phyloP scores from a whole-genome alignment of 1,139 yeast species.

The Suhomyces panamericanus region DNA sequence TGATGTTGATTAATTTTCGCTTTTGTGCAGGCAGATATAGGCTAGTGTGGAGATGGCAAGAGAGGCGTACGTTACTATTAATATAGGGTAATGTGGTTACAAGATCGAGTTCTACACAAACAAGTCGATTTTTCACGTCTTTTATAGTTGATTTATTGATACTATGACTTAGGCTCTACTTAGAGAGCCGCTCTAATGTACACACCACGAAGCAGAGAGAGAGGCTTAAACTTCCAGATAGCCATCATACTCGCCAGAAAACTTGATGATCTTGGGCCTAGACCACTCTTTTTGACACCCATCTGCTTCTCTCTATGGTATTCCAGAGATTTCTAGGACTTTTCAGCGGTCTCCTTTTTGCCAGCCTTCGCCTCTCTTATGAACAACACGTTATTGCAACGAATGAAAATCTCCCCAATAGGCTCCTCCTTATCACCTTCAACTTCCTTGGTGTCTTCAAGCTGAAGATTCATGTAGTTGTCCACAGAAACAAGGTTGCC shows the following conservation, averaged over 20 bases:
- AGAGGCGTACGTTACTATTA: too few species aligned
- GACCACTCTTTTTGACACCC: neutral
- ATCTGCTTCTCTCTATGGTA: neutral
- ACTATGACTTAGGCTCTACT: neutral
- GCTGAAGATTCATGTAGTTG: slow-evolving; percentile 87
- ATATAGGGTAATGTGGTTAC: too few species aligned
- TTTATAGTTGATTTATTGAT: neutral
- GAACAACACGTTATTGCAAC: slow-evolving; percentile 80
- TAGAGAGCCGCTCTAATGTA: neutral
- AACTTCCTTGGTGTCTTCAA: slow-evolving; percentile 68
- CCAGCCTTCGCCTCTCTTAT: slow-evolving; percentile 40
- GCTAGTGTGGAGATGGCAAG: neutral
- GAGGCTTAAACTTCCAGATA: too few species aligned
- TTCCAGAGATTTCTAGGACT: neutral
- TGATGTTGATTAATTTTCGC: slow-evolving; percentile 6
- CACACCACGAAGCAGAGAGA: neutral
- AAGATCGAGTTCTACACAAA: neutral
- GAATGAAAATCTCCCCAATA: slow-evolving; percentile 80
- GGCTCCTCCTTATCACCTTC: slow-evolving; percentile 47
- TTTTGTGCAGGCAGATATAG: neutral
- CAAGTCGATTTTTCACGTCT: neutral
- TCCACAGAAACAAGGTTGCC: slow-evolving; percentile 84
- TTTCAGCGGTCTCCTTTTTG: neutral
- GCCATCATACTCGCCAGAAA: neutral
- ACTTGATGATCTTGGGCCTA: too few species aligned